Conservation (phyloP, 202 grass and related monocot genomes). For the Setaria italica region DNA sequence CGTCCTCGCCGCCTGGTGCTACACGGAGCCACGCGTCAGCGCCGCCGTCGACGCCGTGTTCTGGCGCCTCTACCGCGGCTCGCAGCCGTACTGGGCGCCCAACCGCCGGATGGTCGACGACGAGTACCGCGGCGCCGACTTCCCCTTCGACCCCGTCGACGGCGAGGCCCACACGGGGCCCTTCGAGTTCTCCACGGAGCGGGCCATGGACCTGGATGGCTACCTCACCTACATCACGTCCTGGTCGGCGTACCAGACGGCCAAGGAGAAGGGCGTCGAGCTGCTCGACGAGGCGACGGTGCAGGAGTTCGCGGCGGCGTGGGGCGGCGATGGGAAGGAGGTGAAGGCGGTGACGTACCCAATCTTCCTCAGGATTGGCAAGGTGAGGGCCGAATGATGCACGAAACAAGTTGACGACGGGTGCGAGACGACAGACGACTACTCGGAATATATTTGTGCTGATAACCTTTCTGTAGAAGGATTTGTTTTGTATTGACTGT, state of each 20-base stretch:
- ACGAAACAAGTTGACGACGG: neutral
- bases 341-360: constrained; percentile 70
- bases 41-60: constrained; percentile 61
- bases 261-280: constrained; percentile 72
- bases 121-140: constrained; percentile 59
- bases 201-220: constrained; percentile 58
- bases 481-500: no score
- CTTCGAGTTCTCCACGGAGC: constrained; percentile 71
- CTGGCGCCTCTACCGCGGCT: constrained; percentile 62
- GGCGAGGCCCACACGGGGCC: constrained; percentile 65
- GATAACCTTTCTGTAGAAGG: no score
- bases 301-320: constrained; percentile 47
- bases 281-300: constrained; percentile 60
- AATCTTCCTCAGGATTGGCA: constrained; percentile 88
- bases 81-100: constrained; percentile 65
- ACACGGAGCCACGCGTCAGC: constrained; percentile 67
- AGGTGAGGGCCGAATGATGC: constrained; percentile 40
- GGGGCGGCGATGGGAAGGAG: constrained; percentile 55
- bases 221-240: constrained; percentile 83
- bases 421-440: no score
- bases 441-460: no score
- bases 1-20: constrained; percentile 90
- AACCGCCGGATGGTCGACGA: constrained; percentile 71
- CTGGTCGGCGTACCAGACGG: constrained; percentile 93
- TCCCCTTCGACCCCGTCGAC: constrained; percentile 74